Base-by-base conservation (phyloP, 148 eudicot species). In the Dianthus caryophyllus region DNA sequence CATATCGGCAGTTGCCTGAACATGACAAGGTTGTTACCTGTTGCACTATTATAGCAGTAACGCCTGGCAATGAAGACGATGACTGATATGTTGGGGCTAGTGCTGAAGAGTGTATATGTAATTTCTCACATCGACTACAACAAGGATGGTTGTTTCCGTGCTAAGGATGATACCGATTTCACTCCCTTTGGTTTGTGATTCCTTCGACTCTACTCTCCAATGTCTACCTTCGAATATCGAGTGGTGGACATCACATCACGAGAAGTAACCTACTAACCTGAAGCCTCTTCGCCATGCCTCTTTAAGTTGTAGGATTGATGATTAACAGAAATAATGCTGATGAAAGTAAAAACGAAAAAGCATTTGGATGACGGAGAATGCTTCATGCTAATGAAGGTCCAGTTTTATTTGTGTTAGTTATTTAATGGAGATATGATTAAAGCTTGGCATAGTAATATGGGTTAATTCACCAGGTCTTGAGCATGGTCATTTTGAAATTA, bases 201-300 rank as follows among this genome's bases (percentile, higher is more conserved):
- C 65, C 21, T 61, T 49, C 11, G 65, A 61, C 12, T 24, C 1
- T 18, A 61, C 65, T 38, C 49, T 61, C 17, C 26, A 21, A 9
- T 11, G 20, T 61, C 27, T 61, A 2, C 47, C 65, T 10, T 9
- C 26, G 38, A 10, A 39, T 61, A 36, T 61, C 9, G 65, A 61
- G 17, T 61, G 65, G 65, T 61, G 65, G 65, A 20, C 48, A 21
- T 61, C 65, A 38, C 65, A 38, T 12, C 49, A 61, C 24, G 38
- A 39, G 43, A 38, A 39, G 5, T 61, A 61, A 26, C 65, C 65
- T 20, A 61, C 38, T 38, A 49, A 33, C 17, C 49, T 61, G 27
- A 59, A 53, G 57, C 57, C 24, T 14, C 57, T 53, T 17, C 25
- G 57, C 0, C 30, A 24, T 53, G 57, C 63, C 20, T n/a, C n/a